A percentile compares a stretch with the other conserved stretches of the same genome.
Conservation (phyloP, 2,329 filamentous ascomycete genomes). For the Aspergillus piperis region DNA sequence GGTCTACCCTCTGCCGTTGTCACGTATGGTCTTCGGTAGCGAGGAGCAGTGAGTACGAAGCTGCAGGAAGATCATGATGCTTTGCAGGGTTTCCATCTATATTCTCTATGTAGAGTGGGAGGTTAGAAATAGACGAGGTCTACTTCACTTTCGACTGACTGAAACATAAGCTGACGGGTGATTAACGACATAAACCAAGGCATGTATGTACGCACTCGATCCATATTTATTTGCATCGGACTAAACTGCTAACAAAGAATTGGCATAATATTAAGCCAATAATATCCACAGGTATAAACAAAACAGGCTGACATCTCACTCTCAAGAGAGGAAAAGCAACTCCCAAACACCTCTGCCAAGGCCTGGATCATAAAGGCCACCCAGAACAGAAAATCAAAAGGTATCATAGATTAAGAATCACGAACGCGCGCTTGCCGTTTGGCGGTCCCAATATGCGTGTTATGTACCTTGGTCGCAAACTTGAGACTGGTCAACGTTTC, state of each 20-base stretch:
- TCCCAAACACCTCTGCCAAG: conserved; percentile 8
- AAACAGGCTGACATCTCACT: neutral
- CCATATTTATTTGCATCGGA: neutral
- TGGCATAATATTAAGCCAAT: neutral
- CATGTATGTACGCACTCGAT: neutral
- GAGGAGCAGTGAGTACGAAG: too few species aligned
- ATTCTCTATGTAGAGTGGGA: too few species aligned
- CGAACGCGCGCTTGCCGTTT: conserved; percentile 50
- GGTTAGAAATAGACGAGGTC: too few species aligned
- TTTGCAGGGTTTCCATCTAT: too few species aligned
- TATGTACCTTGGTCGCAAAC: conserved; percentile 88
- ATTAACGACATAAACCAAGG: too few species aligned
- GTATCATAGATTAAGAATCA: conserved; percentile 30
- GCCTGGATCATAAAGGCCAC: conserved; percentile 9
- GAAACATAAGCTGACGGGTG: too few species aligned
- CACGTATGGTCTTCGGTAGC: too few species aligned
- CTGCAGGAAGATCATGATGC: too few species aligned
- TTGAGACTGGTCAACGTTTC: conserved; percentile 94
- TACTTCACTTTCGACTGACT: too few species aligned
- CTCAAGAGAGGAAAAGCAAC: neutral
- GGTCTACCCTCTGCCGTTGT: too few species aligned
- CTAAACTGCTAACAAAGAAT: neutral
- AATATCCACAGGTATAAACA: neutral
- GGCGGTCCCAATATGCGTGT: conserved; percentile 88
- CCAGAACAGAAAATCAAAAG: conserved; percentile 5